These are phyloP conservation scores for Coemansia reversa DNA, from an alignment of 192 early-diverging fungal species.

Conservation along the genomic window DNA sequence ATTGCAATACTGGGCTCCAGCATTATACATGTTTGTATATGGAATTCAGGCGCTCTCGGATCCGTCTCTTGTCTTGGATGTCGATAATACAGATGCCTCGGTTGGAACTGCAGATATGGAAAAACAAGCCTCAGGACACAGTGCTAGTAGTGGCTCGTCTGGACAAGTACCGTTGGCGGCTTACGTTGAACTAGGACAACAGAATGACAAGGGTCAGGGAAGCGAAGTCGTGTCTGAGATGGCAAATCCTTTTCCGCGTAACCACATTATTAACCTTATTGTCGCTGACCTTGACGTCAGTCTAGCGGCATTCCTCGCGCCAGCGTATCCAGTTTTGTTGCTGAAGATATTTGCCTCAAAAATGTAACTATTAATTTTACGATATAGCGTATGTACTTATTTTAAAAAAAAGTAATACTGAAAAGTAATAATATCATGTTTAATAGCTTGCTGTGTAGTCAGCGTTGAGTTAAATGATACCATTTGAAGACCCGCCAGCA, in stretches of 20 bases:
- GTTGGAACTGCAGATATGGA: neutral
- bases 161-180: neutral
- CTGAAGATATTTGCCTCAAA: constrained; percentile 50
- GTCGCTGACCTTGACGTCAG: constrained; percentile 38
- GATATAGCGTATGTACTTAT: neutral
- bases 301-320: constrained; percentile 42
- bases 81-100: neutral
- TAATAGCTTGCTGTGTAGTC: neutral
- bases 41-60: constrained; percentile 46
- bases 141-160: neutral
- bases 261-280: constrained; percentile 49
- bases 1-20: constrained; percentile 51
- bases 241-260: constrained; percentile 46
- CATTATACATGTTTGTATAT: constrained; percentile 46
- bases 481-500: neutral
- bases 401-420: neutral
- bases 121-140: neutral
- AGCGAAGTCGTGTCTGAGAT: neutral
- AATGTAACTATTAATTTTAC: neutral
- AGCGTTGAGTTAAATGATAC: neutral
- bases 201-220: neutral
- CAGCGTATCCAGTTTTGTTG: constrained; percentile 49
- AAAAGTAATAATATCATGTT: neutral
- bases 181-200: neutral
- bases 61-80: constrained; percentile 33